phyloP scores from a whole-genome alignment of 2,329 filamentous ascomycete species.

The Fusarium annulatum region DNA sequence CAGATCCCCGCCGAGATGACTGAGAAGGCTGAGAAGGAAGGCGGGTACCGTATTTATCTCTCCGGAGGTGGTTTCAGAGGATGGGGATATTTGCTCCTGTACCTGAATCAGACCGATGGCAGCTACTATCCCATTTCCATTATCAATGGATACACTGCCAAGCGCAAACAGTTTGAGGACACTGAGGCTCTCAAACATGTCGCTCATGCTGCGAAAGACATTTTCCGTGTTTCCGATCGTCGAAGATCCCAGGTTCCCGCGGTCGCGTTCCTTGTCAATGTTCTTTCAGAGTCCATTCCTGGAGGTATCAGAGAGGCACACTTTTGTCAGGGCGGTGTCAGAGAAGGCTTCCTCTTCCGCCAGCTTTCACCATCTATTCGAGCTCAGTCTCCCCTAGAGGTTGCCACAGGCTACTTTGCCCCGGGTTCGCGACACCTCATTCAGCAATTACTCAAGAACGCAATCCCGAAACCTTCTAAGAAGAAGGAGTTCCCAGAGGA shows the following conservation, averaged over 20 bases:
- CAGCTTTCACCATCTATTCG: slow-evolving; percentile 60
- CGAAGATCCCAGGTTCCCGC: slow-evolving; percentile 74
- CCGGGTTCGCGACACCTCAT: slow-evolving; percentile 59
- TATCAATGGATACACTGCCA: slow-evolving; percentile 74
- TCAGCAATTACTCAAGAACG: slow-evolving; percentile 57
- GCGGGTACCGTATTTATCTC: slow-evolving; percentile 70
- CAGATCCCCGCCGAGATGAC: slow-evolving; percentile 64
- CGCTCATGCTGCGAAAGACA: slow-evolving; percentile 49
- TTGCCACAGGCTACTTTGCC: slow-evolving; percentile 67
- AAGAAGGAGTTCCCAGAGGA: slow-evolving; percentile 50
- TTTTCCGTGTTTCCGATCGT: slow-evolving; percentile 73
- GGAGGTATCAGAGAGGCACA: slow-evolving; percentile 68
- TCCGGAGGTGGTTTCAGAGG: slow-evolving; percentile 78
- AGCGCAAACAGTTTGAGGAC: slow-evolving; percentile 61
- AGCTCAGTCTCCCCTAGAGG: slow-evolving; percentile 66
- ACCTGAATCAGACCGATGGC: slow-evolving; percentile 67
- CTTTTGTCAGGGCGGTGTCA: slow-evolving; percentile 78
- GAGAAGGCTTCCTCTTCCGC: slow-evolving; percentile 73
- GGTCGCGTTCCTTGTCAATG: slow-evolving; percentile 73
- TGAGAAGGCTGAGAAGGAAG: slow-evolving; percentile 54
- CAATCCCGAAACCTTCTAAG: slow-evolving; percentile 55
- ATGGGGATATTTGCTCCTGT: slow-evolving; percentile 73
- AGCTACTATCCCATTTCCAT: slow-evolving; percentile 75
- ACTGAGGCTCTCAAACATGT: slow-evolving; percentile 54
- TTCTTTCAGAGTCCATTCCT: slow-evolving; percentile 69